Evolutionary conservation across 2,329 filamentous ascomycete species (phyloP), one percentile per base, ranked within the genome.

Genomic region (Kalmusia sp.): DNA sequence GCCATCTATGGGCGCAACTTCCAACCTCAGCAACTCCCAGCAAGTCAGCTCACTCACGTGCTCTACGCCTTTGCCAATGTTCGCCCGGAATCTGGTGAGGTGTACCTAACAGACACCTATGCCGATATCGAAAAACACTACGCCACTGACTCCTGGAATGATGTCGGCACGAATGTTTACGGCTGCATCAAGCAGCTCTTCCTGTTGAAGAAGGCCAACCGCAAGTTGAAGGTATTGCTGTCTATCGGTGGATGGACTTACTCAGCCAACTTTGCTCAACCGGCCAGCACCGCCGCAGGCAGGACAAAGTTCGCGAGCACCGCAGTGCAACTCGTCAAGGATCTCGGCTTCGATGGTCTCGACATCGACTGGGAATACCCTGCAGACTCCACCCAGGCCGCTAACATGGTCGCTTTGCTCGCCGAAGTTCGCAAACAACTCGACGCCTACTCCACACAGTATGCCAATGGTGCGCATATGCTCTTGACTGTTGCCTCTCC

Each of bases 401-500:
- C 65, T 24, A 61, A 74, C 51, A 64, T 72, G 54, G 72, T 74
- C 11, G 58, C 58, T 8, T 64, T 74, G 5, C 67, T 75, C 0
- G 57, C 62, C 1, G 69, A 65, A 52, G 62, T 59, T 12, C 65
- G 71, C 39, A 54, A 15, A 70, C 74, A 76, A 27, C 63, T 81
- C 4, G 71, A 78, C 55, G 63, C 57, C 5, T 81, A 80, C 63
- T 73, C 76, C 14, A 54, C 69, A 11, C 55, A 65, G 4, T 60
- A 79, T 51, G 74, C 74, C 6, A 67, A 70, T 12, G 72, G 69
- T 1, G 67, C 75, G 15, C 76, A 78, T 39, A 75, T 81, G 44
- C 67, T 80, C 2, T 47, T 80, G 21, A 79, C 73, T 8, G 69
- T 75, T 12, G 76, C 77, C 11, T 73, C 70, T 12, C 72, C 77